A percentile compares a stretch with the other conserved stretches of the same genome.
Evolutionary conservation across 306 rosid species (phyloP).

Genomic region (Arachis stenosperma): DNA sequence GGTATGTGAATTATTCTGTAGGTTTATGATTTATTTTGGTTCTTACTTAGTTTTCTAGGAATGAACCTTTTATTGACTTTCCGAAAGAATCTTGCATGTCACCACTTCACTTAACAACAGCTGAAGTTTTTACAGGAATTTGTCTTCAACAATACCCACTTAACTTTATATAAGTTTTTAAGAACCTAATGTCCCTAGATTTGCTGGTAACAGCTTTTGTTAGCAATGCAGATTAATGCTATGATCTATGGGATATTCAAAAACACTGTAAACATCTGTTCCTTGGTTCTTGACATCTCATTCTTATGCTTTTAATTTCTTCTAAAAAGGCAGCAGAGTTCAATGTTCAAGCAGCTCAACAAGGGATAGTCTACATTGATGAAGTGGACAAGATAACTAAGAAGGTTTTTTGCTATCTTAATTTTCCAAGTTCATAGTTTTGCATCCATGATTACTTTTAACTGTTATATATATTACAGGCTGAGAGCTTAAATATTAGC

Average conservation of each 20-base stretch:
- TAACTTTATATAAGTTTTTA: neutral
- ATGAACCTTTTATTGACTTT: neutral
- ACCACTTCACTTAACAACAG: neutral
- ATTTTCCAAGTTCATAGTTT: conserved; percentile 14
- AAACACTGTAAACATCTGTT: neutral
- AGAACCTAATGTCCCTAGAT: neutral
- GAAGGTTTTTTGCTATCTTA: conserved; percentile 58
- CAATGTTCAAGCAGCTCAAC: conserved; percentile 95
- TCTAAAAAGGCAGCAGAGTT: conserved; percentile 75
- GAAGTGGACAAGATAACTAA: conserved; percentile 97
- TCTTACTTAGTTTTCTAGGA: neutral
- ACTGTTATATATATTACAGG: conserved; percentile 53
- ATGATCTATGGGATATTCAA: conserved; percentile 4
- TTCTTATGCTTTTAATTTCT: conserved; percentile 32
- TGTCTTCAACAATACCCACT: neutral
- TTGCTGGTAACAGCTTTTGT: neutral
- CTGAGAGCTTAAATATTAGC: conserved; percentile 87
- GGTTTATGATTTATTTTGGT: neutral
- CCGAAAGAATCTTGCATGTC: neutral
- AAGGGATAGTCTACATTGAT: conserved; percentile 88
- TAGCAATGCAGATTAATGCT: neutral
- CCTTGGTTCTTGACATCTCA: neutral
- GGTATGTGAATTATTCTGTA: conserved; percentile 52
- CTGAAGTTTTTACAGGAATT: neutral
- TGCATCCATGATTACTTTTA: conserved; percentile 1